Evolutionary conservation across 257 asterid genomes (phyloP), one percentile per base, ranked within the genome.

Genomic region (Solanum bulbocastanum): DNA sequence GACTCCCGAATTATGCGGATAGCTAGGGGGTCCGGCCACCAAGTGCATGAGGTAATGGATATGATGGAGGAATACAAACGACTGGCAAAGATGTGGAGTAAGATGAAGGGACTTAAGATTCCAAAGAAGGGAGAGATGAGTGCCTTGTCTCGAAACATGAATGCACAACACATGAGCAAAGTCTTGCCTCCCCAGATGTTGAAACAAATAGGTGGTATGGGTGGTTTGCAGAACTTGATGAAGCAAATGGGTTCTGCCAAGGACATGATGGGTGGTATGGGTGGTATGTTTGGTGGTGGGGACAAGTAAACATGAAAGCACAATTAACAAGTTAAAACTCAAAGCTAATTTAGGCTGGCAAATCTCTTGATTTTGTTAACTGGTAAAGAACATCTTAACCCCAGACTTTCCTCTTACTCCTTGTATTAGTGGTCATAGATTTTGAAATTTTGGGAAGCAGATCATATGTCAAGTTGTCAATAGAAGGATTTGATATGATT

Each of bases 41-140:
- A 14, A 56, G 88, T 72, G 69, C 83, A 86, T 3, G 88, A 86
- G 82, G 88, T 86, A 46, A 86, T 32, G 83, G 88, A 44, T 22
- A 86, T 86, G 88, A 69, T 86, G 88, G 83, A 86, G 22, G 88
- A 86, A 66, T 86, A 86, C 84, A 86, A 86, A 75, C 68, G 83
- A 30, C 72, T 86, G 44, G 88, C 88, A 9, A 86, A 86, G 87
- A 85, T 85, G 44, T 85, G 87, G 87, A 85, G 87, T 3, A 85
- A 85, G 68, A 85, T 85, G 87, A 85, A 86, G 88, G 83, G 88
- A 8, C 83, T 86, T 71, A 86, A 86, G 40, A 86, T 87, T 27
- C 98, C 99, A 14, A 97, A 94, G 96, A 97, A 95, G 88, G 99
- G 99, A 90, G 96, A 94, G 35, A 97, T 97, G 99, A 97, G 98